Percentiles rank a stretch among this genome's conserved stretches.
phyloP scores from a whole-genome alignment of 148 eudicot genomes.

The Chenopodium formosanum region DNA sequence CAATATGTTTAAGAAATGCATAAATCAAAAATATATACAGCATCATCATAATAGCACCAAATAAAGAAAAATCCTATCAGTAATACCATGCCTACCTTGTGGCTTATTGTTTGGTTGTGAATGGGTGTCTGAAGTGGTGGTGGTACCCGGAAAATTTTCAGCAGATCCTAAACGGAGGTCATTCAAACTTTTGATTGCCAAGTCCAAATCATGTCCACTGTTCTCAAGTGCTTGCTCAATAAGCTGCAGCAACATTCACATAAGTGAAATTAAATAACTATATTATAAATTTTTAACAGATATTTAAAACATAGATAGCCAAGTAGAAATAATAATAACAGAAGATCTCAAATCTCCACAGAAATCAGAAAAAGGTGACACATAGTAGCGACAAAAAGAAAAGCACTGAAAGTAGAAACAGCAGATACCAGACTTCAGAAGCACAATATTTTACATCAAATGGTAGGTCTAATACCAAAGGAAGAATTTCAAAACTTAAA shows the following conservation, averaged over 20 bases:
- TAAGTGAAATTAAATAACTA: background rate
- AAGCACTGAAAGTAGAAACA: background rate
- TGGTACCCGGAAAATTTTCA: conserved; percentile 29
- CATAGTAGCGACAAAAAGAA: background rate
- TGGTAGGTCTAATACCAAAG: background rate
- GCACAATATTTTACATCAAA: background rate
- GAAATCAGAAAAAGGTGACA: background rate
- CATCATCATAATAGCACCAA: background rate
- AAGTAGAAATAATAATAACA: background rate
- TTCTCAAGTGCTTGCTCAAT: conserved; percentile 73
- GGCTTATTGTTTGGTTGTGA: conserved; percentile 34
- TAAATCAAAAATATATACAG: background rate
- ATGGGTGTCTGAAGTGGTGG: conserved; percentile 32
- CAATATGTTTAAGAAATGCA: background rate
- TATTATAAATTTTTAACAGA: background rate
- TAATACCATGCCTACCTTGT: conserved; percentile 26
- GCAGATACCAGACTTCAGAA: background rate
- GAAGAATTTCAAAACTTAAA: background rate
- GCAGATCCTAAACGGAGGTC: conserved; percentile 64
- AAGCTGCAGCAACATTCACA: conserved; percentile 38
- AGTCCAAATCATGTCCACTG: conserved; percentile 72
- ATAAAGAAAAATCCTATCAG: background rate
- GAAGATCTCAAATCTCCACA: background rate
- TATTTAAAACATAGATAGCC: background rate
- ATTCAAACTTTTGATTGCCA: conserved; percentile 68